phyloP scores from a whole-genome alignment of 495 filamentous ascomycete genomes.

The Hyaloscypha finlandica region DNA sequence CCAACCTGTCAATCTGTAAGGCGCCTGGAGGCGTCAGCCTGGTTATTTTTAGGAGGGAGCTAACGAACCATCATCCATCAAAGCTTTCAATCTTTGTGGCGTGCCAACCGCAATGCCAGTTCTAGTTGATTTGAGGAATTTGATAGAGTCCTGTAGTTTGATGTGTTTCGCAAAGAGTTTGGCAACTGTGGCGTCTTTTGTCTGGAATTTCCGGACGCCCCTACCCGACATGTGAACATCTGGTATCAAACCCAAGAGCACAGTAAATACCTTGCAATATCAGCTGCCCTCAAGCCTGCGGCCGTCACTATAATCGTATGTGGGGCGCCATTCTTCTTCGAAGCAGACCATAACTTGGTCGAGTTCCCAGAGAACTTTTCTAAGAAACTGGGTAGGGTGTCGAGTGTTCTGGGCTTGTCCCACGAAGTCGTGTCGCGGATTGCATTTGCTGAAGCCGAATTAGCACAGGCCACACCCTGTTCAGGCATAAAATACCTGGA shows the following conservation, averaged over 20 bases:
- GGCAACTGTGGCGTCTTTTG: constrained; percentile 71
- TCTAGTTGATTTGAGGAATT: constrained; percentile 68
- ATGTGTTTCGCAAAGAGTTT: constrained; percentile 99
- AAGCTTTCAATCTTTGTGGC: constrained; percentile 74
- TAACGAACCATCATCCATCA: constrained; percentile 71
- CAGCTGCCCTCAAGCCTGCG: constrained; percentile 80
- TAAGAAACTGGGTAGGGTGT: constrained; percentile 76
- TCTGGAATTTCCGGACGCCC: constrained; percentile 73
- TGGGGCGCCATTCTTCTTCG: constrained; percentile 72
- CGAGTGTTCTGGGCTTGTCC: constrained; percentile 58
- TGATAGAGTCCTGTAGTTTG: constrained; percentile 84
- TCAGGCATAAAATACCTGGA: constrained; percentile 57
- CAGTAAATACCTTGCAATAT: constrained; percentile 63
- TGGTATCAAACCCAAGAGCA: neutral
- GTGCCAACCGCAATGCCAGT: constrained; percentile 89
- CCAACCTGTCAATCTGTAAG: constrained; percentile 65
- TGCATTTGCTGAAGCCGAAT: constrained; percentile 8
- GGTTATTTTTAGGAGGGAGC: neutral
- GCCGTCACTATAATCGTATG: constrained; percentile 82
- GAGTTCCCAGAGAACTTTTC: constrained; percentile 60
- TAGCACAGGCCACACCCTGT: neutral
- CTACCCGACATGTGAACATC: constrained; percentile 40
- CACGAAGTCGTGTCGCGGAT: constrained; percentile 75
- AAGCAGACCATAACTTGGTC: constrained; percentile 57
- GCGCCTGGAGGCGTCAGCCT: constrained; percentile 47